Evolutionary conservation across 2,329 filamentous ascomycete species (phyloP), one percentile per base, ranked within the genome.

Genomic region (Fusarium austroafricanum): DNA sequence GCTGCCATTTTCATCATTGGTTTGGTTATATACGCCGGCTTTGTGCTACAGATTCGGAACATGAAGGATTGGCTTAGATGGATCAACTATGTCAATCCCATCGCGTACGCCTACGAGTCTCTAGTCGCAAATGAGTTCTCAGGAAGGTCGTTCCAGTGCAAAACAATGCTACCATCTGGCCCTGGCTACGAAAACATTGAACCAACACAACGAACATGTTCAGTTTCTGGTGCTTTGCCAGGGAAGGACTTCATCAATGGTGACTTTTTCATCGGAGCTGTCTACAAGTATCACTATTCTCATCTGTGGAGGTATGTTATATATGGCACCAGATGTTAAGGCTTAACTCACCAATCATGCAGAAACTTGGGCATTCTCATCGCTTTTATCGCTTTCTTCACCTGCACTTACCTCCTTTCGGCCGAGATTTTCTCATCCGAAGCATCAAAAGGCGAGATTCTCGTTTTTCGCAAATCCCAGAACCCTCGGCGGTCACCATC

Each of bases 71-170:
- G 72, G 73, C 33, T 87, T 10, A 83, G 85, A 4, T 92, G 89
- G 88, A 84, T 86, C n/a, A 80, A 85, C 31, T 91, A 89, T 87
- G 86, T 91, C 58, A 87, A 86, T 51, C 74, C 88, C 3, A 83
- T 90, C n/a, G 84, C 82, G 4, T 91, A 91, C 61, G 87, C 83
- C 0, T 91, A 91, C 68, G 89, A 91, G 67, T 80, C 83, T 3
- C 77, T 90, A 11, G 84, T 89, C 82, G 79, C 86, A 47, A 91
- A 90, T 73, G 89, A 92, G 65, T 86, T 88, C 51, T 78, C 81
- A 26, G 79, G 81, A 11, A 79, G 79, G 10, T 67, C 77, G 0
- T 86, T 85, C 42, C 68, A 75, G 1, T 90, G 87, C 61, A 82
- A 3, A 71, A 40, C 4, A 55, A 75, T 42, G 72, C 77, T 14